Percentiles rank a stretch among this genome's conserved stretches.
Evolutionary conservation across 768 basidiomycete genomes (phyloP).

Genomic region (Trametes punicea): DNA sequence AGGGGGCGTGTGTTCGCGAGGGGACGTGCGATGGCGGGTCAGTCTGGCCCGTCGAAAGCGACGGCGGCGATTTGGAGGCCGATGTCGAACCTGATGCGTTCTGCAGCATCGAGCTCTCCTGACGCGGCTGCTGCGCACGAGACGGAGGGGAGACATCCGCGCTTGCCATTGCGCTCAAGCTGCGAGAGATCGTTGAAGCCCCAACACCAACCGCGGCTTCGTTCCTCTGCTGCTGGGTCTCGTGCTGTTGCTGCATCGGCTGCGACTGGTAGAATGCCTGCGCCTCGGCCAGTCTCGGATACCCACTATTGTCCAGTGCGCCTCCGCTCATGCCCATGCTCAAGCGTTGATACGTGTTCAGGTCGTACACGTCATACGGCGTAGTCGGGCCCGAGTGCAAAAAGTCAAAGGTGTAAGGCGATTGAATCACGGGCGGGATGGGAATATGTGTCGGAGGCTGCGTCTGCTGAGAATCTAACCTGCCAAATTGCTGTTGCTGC

Average conservation of each 20-base stretch:
- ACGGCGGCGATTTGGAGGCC: constrained; percentile 4
- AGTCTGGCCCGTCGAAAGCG: constrained; percentile 1
- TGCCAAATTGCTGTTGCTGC: constrained; percentile 7
- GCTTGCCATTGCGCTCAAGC: not conserved
- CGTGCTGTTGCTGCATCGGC: not conserved
- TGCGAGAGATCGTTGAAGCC: not conserved
- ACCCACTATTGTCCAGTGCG: not conserved
- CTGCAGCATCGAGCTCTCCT: not conserved
- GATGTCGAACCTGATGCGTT: not conserved
- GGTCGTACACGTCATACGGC: constrained; percentile 34
- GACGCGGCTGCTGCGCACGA: not conserved
- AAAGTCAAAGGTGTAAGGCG: constrained; percentile 37
- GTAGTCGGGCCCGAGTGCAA: constrained; percentile 36
- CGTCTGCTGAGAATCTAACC: no score
- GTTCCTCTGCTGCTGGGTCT: not conserved
- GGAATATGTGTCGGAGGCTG: constrained; percentile 33
- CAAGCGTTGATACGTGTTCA: constrained; percentile 19
- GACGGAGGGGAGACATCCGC: not conserved
- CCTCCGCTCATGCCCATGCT: constrained; percentile 8
- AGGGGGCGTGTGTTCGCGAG: constrained; percentile 11
- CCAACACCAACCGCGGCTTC: not conserved
- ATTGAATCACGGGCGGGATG: constrained; percentile 35
- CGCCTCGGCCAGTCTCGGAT: not conserved
- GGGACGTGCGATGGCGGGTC: constrained; percentile 3
- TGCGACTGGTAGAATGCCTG: not conserved